phyloP scores from a whole-genome alignment of 208 protist species.

The Leishmania turanica region DNA sequence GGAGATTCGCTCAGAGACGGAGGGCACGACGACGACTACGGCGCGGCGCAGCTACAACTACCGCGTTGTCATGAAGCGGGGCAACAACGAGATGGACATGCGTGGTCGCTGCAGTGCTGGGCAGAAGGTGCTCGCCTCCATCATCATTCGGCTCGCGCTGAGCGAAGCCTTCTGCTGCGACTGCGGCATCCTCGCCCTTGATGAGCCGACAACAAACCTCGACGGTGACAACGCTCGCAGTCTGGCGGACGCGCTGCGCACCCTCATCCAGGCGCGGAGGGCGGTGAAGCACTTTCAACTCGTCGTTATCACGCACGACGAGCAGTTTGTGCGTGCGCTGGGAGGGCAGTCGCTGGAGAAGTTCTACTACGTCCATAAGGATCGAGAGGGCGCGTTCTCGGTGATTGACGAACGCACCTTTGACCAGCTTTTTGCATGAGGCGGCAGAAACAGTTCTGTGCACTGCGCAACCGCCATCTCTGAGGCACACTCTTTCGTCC shows the following conservation, averaged over 20 bases:
- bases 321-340: conserved; percentile 97
- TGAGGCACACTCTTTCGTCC: neutral
- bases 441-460: neutral
- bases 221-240: conserved; percentile 94
- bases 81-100: conserved; percentile 97
- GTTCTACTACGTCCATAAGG: conserved; percentile 92
- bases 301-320: conserved; percentile 99
- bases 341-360: conserved; percentile 81
- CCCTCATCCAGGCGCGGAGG: conserved; percentile 83
- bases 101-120: conserved; percentile 98
- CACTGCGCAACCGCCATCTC: neutral
- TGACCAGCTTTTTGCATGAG: conserved; percentile 79
- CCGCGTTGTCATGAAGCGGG: conserved; percentile 97
- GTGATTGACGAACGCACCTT: conserved; percentile 90
- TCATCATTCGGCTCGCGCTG: conserved; percentile 99
- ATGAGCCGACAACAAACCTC: conserved; percentile 99
- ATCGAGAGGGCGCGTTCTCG: conserved; percentile 89
- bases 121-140: conserved; percentile 98
- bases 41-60: conserved; percentile 87
- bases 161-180: conserved; percentile 99
- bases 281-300: conserved; percentile 97
- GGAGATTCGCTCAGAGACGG: conserved; percentile 95
- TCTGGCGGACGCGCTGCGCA: conserved; percentile 78
- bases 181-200: conserved; percentile 99
- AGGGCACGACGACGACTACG: conserved; percentile 67